Evolutionary conservation across 129 eudicot genomes (phyloP).

Genomic region (Daucus carota): DNA sequence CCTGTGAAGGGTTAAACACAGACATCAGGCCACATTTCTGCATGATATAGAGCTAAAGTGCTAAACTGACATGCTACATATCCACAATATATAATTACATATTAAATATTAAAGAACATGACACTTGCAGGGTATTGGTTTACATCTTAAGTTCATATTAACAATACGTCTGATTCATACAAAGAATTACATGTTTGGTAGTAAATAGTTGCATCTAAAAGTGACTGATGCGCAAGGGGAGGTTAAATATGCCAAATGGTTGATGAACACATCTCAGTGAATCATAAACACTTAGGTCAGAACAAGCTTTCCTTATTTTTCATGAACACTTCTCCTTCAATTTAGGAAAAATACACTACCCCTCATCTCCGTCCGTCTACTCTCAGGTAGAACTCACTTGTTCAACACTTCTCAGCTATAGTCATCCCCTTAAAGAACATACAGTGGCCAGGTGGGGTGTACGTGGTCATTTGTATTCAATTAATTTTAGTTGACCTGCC

Average conservation of each 20-base stretch:
- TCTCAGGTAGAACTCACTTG: not conserved
- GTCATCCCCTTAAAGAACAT: not conserved
- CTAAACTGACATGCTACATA: too few species aligned
- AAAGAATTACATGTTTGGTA: not conserved
- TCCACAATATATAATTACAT: not conserved
- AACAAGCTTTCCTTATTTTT: not conserved
- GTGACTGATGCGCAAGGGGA: not conserved
- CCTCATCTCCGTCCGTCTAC: not conserved
- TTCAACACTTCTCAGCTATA: not conserved
- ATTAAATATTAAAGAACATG: not conserved
- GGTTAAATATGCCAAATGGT: not conserved
- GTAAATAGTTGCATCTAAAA: not conserved
- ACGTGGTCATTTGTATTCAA: not conserved
- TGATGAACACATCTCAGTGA: not conserved
- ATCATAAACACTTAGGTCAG: not conserved
- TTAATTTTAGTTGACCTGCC: not conserved
- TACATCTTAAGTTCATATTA: not conserved
- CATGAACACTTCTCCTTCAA: not conserved
- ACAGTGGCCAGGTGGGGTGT: not conserved
- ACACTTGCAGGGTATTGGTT: not conserved
- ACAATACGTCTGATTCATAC: not conserved
- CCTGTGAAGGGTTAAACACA: slow-evolving; percentile 37
- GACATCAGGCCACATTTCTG: slow-evolving; percentile 1
- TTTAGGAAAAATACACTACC: not conserved
- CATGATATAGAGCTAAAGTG: not conserved